A percentile compares a stretch with the other conserved stretches of the same genome.
These are phyloP conservation scores for Phanerodontia chrysosporium DNA, from an alignment of 768 basidiomycete genomes.

Conservation along the genomic window DNA sequence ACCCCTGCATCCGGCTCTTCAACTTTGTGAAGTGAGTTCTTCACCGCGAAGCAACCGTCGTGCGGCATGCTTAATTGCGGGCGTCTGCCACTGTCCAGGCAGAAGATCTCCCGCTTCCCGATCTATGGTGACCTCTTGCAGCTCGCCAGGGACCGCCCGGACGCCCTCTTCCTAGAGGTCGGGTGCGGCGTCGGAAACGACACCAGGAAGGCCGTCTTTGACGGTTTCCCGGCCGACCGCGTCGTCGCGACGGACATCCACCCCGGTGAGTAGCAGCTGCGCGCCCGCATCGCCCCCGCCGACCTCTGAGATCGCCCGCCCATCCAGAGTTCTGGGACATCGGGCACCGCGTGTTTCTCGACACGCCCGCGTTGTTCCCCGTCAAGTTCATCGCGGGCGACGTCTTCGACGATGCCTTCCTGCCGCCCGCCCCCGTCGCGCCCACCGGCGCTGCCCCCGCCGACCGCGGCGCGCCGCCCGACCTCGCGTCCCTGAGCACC, in stretches of 20 bases:
- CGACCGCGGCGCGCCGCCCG: neutral
- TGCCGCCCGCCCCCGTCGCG: constrained; percentile 19
- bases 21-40: constrained; percentile 19
- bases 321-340: constrained; percentile 58
- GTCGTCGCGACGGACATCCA: constrained; percentile 35
- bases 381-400: constrained; percentile 54
- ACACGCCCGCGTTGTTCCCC: constrained; percentile 48
- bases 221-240: constrained; percentile 39
- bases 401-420: constrained; percentile 41
- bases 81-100: constrained; percentile 8
- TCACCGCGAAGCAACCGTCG: neutral
- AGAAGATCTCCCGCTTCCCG: constrained; percentile 22
- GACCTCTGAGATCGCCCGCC: neutral
- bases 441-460: neutral
- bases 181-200: constrained; percentile 46
- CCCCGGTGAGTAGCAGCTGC: constrained; percentile 23
- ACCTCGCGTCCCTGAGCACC: constrained; percentile 25
- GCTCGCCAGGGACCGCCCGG: constrained; percentile 32
- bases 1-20: constrained; percentile 28
- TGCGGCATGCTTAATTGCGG: neutral
- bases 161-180: constrained; percentile 40
- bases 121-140: constrained; percentile 27
- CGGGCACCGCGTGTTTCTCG: constrained; percentile 57
- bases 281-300: neutral
- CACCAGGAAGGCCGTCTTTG: constrained; percentile 34